Evolutionary conservation across 768 basidiomycete genomes (phyloP).

Genomic region (Macrolepiota dolichaula): DNA sequence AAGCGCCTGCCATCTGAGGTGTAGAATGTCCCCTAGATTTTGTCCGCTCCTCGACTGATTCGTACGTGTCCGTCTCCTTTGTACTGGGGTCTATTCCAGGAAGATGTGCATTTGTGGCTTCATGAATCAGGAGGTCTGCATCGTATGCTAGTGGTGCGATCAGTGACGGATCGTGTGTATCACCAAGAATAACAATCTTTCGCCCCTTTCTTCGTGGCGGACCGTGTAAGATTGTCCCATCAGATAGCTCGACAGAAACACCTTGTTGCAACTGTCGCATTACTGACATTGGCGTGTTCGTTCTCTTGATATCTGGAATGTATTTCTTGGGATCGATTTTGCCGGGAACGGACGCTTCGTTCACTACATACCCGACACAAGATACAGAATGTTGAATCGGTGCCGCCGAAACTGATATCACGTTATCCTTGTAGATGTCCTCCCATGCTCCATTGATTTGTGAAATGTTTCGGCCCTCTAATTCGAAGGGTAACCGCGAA

Average conservation of each 20-base stretch:
- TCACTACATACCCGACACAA: conserved; percentile 76
- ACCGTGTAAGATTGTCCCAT: conserved; percentile 70
- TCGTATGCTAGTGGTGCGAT: conserved; percentile 58
- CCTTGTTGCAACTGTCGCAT: conserved; percentile 69
- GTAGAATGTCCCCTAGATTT: conserved; percentile 87
- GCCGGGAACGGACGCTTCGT: conserved; percentile 70
- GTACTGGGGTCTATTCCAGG: conserved; percentile 58
- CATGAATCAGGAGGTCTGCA: conserved; percentile 78
- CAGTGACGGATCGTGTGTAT: conserved; percentile 77
- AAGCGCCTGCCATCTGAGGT: conserved; percentile 84
- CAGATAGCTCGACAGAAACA: conserved; percentile 56
- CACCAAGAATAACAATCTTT: conserved; percentile 80
- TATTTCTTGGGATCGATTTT: conserved; percentile 70
- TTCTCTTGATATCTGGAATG: conserved; percentile 65
- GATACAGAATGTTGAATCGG: conserved; percentile 80
- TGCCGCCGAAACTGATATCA: conserved; percentile 67
- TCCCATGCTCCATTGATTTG: conserved; percentile 62
- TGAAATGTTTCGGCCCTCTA: conserved; percentile 59
- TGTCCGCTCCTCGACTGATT: conserved; percentile 57
- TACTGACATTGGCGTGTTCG: conserved; percentile 62
- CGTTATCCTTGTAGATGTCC: conserved; percentile 54
- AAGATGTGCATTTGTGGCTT: conserved; percentile 86
- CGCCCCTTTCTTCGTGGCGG: conserved; percentile 65
- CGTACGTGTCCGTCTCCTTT: conserved; percentile 58
- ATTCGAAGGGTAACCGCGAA: conserved; percentile 50